Percentiles rank a stretch among this genome's conserved stretches.
These are phyloP conservation scores for Tieghemostelium lacteum DNA, from an alignment of 78 protist species.

Conservation along the genomic window DNA sequence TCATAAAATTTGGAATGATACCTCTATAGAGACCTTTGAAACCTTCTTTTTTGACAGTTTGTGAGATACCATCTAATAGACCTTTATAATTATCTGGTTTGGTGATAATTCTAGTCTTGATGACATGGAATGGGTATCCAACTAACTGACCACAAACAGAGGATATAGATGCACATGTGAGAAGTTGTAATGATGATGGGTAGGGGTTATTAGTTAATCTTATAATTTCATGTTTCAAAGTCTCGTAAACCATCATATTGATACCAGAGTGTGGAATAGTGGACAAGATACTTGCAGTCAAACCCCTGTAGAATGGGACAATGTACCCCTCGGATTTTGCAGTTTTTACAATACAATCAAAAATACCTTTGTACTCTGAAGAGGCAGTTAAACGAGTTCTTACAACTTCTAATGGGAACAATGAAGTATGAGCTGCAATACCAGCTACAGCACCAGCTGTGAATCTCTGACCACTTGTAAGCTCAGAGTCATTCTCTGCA, in stretches of 20 bases:
- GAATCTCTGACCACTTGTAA: conserved; percentile 58
- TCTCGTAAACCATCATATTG: conserved; percentile 69
- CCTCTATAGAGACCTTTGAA: conserved; percentile 59
- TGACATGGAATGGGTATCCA: conserved; percentile 75
- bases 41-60: conserved; percentile 67
- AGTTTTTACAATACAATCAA: conserved; percentile 44
- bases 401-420: conserved; percentile 75
- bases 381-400: conserved; percentile 60
- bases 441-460: conserved; percentile 71
- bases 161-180: conserved; percentile 49
- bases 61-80: conserved; percentile 35
- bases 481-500: conserved; percentile 55
- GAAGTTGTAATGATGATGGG: background rate
- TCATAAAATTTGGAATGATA: conserved; percentile 56
- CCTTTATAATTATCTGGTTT: conserved; percentile 49
- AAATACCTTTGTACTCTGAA: conserved; percentile 65
- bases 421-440: conserved; percentile 36
- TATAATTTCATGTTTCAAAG: conserved; percentile 45
- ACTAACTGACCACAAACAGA: conserved; percentile 27
- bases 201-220: background rate
- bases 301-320: conserved; percentile 64
- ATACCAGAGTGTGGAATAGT: conserved; percentile 76
- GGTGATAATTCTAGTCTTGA: conserved; percentile 66
- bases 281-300: conserved; percentile 52
- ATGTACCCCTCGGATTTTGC: conserved; percentile 13